These are phyloP conservation scores for Geranomyces michiganensis DNA, from an alignment of 192 early-diverging fungal genomes.

Conservation along the genomic window DNA sequence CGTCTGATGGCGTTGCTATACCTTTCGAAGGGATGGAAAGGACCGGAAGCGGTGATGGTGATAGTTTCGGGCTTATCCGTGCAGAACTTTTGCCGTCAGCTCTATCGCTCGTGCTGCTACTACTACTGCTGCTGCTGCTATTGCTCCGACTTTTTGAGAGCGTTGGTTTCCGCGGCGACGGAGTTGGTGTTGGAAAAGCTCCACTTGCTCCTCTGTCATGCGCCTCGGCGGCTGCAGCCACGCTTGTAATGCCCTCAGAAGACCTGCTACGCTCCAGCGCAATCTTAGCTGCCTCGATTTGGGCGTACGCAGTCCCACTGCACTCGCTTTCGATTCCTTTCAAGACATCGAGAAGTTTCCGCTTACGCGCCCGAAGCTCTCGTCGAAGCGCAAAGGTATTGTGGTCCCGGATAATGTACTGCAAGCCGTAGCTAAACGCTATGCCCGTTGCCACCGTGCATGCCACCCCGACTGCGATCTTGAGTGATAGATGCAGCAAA, in stretches of 20 bases:
- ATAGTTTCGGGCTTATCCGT: background rate
- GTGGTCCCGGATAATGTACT: conserved; percentile 45
- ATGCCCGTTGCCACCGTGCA: conserved; percentile 46
- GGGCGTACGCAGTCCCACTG: background rate
- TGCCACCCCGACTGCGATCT: conserved; percentile 36
- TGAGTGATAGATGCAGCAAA: conserved; percentile 24
- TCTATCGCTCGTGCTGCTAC: background rate
- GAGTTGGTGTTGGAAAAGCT: too few species aligned
- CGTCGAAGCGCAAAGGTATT: conserved; percentile 28
- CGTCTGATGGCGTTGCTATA: background rate
- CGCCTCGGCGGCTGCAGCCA: background rate
- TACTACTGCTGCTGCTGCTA: background rate
- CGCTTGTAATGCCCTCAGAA: background rate
- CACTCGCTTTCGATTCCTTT: conserved; percentile 6
- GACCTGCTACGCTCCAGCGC: background rate
- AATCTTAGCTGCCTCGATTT: background rate
- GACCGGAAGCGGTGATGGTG: background rate
- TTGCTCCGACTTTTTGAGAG: background rate
- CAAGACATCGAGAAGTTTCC: conserved; percentile 1
- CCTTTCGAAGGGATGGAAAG: background rate
- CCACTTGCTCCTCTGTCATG: background rate
- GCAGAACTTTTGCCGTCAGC: background rate
- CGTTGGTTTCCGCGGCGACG: background rate
- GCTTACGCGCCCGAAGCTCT: conserved; percentile 28
- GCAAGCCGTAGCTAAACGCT: conserved; percentile 35